phyloP scores from a whole-genome alignment of 371 early-diverging fungal genomes.

The Phascolomyces articulosus region DNA sequence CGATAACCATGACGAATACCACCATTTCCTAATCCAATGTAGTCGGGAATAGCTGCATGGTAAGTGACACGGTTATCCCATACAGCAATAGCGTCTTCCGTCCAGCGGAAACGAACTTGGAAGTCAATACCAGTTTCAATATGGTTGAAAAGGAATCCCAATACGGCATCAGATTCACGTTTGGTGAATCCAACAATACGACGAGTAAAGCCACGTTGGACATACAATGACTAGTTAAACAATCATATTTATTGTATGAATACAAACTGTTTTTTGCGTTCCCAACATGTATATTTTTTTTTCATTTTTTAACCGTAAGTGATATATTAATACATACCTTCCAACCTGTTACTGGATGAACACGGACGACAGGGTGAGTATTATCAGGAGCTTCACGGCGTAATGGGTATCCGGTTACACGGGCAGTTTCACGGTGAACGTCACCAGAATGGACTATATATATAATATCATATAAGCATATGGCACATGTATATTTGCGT shows the following conservation, averaged over 20 bases:
- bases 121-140: constrained; percentile 57
- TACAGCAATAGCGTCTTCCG: constrained; percentile 58
- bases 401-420: constrained; percentile 37
- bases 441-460: constrained; percentile 63
- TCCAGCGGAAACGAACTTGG: constrained; percentile 69
- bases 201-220: constrained; percentile 64
- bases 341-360: constrained; percentile 74
- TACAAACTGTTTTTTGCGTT: no score
- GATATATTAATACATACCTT: no score
- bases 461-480: no score
- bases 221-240: constrained; percentile 59
- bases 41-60: constrained; percentile 59
- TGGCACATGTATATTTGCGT: no score
- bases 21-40: constrained; percentile 33
- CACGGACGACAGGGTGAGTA: constrained; percentile 63
- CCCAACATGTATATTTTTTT: no score
- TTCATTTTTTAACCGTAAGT: no score
- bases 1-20: constrained; percentile 44
- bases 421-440: constrained; percentile 39
- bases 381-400: constrained; percentile 46
- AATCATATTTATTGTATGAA: no score
- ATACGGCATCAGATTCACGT: constrained; percentile 59
- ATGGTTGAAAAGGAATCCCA: constrained; percentile 54
- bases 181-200: constrained; percentile 57
- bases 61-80: constrained; percentile 62